Conservation (phyloP, 2,329 filamentous ascomycete species). For the Karstenula rhodostoma region DNA sequence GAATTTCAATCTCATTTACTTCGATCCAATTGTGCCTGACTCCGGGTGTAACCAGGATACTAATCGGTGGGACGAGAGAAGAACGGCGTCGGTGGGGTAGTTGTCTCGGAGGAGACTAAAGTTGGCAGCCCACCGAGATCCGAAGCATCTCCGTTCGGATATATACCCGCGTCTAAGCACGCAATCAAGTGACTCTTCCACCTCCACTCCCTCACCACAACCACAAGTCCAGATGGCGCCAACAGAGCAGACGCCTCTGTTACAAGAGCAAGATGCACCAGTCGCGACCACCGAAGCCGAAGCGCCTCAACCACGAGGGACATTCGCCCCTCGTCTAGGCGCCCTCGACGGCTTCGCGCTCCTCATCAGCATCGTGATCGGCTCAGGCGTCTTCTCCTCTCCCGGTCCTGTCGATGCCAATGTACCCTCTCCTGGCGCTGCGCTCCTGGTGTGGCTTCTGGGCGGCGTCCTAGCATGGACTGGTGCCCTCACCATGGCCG, state of each 20-base stretch:
- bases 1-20: no score
- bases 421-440: conserved; percentile 67
- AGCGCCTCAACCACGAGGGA: conserved; percentile 27
- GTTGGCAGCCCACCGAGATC: conserved; percentile 1
- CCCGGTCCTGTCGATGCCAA: conserved; percentile 70
- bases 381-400: conserved; percentile 71
- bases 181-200: conserved; percentile 14
- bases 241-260: conserved; percentile 10
- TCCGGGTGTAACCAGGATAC: no score
- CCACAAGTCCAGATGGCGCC: not conserved
- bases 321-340: conserved; percentile 43
- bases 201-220: not conserved
- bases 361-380: conserved; percentile 70
- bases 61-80: no score
- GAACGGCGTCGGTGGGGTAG: no score
- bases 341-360: conserved; percentile 61
- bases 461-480: conserved; percentile 71
- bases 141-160: conserved; percentile 2
- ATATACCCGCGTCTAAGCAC: conserved; percentile 7
- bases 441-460: conserved; percentile 67
- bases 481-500: conserved; percentile 68
- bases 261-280: conserved; percentile 2
- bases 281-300: conserved; percentile 17
- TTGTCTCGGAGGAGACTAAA: not conserved
- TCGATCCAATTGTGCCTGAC: no score